Percentiles rank a stretch among this genome's conserved stretches.
Conservation (phyloP, 805 yeast species). For the Yamadazyma ubonensis region DNA sequence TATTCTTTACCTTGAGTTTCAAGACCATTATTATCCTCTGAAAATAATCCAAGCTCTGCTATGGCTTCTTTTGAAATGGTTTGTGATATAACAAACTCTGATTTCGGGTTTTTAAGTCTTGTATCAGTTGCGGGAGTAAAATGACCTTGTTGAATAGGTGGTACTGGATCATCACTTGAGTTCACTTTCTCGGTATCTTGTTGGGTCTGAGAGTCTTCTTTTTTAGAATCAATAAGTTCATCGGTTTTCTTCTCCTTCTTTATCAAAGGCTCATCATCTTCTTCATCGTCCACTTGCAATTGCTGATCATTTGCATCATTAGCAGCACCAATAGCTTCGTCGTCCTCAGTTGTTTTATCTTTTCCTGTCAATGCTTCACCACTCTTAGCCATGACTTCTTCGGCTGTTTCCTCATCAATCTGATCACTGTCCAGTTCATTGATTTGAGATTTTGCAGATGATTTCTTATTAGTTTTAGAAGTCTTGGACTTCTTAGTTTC, state of each 20-base stretch:
- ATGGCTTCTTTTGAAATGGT: conserved; percentile 63
- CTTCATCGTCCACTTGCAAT: conserved; percentile 7
- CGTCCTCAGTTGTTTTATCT: background rate
- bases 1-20: conserved; percentile 73
- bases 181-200: conserved; percentile 17
- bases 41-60: conserved; percentile 60
- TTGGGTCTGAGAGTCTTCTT: background rate
- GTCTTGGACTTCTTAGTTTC: background rate
- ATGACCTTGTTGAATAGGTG: conserved; percentile 47
- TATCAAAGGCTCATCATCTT: conserved; percentile 4
- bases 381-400: background rate
- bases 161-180: conserved; percentile 34
- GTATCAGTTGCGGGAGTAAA: conserved; percentile 57
- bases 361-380: background rate
- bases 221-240: background rate
- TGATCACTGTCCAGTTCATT: conserved; percentile 17
- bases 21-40: conserved; percentile 57
- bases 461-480: background rate
- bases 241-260: conserved; percentile 2
- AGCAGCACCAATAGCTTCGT: background rate
- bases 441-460: background rate
- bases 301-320: background rate
- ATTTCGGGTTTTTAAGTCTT: conserved; percentile 64
- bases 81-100: conserved; percentile 72
- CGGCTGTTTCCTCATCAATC: conserved; percentile 1